phyloP scores from a whole-genome alignment of 768 basidiomycete species.

The Clathrus columnatus region DNA sequence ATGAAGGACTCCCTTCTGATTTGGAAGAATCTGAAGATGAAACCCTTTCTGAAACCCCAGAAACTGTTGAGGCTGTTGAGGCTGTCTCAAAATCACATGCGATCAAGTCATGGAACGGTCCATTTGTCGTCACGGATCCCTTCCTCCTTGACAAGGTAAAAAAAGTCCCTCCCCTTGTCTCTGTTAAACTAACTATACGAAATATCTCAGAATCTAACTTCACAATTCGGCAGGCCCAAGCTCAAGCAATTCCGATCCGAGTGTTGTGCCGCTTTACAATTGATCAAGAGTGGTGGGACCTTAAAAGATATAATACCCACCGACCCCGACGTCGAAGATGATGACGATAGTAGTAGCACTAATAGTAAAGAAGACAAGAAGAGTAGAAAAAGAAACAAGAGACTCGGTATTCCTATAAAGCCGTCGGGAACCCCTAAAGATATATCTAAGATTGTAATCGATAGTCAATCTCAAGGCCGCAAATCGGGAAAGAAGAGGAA shows the following conservation, averaged over 20 bases:
- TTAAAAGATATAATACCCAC: not conserved
- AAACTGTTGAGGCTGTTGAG: constrained; percentile 1
- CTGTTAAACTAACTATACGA: not conserved
- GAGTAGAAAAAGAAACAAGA: not conserved
- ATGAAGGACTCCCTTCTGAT: not conserved
- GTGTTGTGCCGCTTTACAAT: not conserved
- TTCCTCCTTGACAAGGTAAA: constrained; percentile 33
- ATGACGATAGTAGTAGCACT: not conserved
- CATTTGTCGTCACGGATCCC: constrained; percentile 30
- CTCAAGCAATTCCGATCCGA: constrained; percentile 4
- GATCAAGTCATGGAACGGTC: not conserved
- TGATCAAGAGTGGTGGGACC: not conserved
- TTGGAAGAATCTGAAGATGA: not conserved
- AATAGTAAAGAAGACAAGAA: not conserved
- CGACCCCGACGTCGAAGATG: not conserved
- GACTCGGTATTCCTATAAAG: not conserved
- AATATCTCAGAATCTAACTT: constrained; percentile 18
- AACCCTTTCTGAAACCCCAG: not conserved
- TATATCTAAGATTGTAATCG: no score
- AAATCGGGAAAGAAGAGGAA: no score
- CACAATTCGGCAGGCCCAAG: not conserved
- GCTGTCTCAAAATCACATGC: constrained; percentile 9
- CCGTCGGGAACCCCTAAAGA: not conserved
- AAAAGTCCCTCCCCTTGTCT: not conserved
- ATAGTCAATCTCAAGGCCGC: no score